Conservation (phyloP, 495 filamentous ascomycete species). For the Tirmania nivea region DNA sequence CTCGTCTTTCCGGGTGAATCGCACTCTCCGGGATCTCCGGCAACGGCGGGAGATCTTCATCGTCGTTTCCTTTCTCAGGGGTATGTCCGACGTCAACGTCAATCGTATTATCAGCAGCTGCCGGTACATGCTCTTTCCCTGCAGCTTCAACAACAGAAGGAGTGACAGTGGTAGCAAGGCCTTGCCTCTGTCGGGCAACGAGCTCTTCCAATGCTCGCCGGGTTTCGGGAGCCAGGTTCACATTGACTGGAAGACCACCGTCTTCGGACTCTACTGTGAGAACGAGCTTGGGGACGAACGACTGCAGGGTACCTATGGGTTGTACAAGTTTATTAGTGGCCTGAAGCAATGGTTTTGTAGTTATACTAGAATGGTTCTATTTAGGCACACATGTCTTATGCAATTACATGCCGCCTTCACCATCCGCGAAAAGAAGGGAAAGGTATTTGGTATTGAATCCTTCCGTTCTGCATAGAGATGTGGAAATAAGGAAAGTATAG, state of each 20-base stretch:
- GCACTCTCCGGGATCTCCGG: background rate
- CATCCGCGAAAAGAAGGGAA: too few species aligned
- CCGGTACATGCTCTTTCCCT: background rate
- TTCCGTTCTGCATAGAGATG: background rate
- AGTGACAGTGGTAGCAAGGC: background rate
- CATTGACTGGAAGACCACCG: conserved; percentile 31
- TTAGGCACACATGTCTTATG: too few species aligned
- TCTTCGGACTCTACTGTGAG: conserved; percentile 31
- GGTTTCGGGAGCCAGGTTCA: conserved; percentile 32
- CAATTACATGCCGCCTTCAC: too few species aligned
- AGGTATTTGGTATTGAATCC: too few species aligned
- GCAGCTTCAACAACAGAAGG: background rate
- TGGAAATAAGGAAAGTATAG: background rate
- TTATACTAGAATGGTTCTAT: too few species aligned
- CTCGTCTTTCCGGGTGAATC: too few species aligned
- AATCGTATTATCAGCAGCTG: background rate
- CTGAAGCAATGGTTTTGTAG: too few species aligned
- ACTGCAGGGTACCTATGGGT: conserved; percentile 17
- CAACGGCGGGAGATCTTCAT: background rate
- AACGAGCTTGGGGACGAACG: conserved; percentile 36
- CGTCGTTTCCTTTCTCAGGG: background rate
- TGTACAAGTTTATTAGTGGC: background rate
- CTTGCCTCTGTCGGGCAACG: conserved; percentile 7
- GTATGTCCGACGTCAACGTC: too few species aligned
- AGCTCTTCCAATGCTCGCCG: conserved; percentile 30